Conservation (phyloP, 768 basidiomycete genomes). For the Psilocybe azurescens region DNA sequence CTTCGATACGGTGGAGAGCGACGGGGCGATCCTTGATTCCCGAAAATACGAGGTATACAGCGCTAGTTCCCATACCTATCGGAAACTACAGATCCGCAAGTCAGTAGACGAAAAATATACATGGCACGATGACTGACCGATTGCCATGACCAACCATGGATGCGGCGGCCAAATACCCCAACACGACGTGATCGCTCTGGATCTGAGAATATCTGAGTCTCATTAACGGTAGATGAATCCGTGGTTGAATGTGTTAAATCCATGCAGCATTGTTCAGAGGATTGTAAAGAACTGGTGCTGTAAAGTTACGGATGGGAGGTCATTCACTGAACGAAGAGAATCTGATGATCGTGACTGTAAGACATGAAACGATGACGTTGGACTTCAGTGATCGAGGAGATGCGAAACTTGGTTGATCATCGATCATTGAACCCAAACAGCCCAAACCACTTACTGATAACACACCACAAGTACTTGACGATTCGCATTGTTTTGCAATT, state of each 20-base stretch:
- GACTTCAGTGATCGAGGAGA: background rate
- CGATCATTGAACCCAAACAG: background rate
- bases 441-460: background rate
- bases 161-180: slow-evolving; percentile 43
- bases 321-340: background rate
- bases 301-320: background rate
- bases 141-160: slow-evolving; percentile 58
- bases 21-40: slow-evolving; percentile 40
- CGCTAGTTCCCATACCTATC: slow-evolving; percentile 54
- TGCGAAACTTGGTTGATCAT: background rate
- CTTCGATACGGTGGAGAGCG: slow-evolving; percentile 41
- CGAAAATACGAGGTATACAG: slow-evolving; percentile 53
- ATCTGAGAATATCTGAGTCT: background rate
- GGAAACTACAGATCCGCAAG: slow-evolving; percentile 39
- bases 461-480: background rate
- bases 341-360: background rate
- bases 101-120: background rate
- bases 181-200: slow-evolving; percentile 24
- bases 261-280: background rate
- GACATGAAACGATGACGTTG: background rate
- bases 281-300: background rate
- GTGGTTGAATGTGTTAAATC: background rate
- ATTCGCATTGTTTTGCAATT: background rate
- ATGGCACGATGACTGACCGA: slow-evolving; percentile 38
- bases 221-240: background rate